Evolutionary conservation across 148 eudicot species (phyloP).

Genomic region (Nyssa sinensis): DNA sequence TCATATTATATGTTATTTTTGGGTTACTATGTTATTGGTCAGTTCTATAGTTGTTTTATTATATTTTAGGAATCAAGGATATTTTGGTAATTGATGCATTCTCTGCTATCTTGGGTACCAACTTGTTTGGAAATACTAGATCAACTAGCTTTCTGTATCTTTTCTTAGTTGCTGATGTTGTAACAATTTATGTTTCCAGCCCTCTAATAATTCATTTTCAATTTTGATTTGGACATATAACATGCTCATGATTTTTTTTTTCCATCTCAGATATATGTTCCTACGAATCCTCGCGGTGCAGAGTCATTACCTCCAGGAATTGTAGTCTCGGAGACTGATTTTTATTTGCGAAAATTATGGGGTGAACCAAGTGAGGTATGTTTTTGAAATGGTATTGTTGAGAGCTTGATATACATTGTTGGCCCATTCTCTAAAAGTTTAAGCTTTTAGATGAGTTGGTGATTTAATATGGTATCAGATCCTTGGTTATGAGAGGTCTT

Average conservation of each 20-base stretch:
- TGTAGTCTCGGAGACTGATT: constrained; percentile 77
- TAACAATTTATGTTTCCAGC: neutral
- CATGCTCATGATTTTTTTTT: neutral
- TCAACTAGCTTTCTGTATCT: neutral
- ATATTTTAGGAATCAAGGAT: no score
- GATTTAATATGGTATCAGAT: no score
- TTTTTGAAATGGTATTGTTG: constrained; percentile 10
- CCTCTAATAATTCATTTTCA: neutral
- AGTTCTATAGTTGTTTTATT: no score
- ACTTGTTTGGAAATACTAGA: neutral
- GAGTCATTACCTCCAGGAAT: constrained; percentile 96
- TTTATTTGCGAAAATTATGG: constrained; percentile 89
- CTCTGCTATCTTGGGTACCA: neutral
- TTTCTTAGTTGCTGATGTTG: neutral
- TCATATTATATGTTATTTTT: no score
- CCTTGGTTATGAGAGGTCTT: no score
- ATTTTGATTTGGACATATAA: neutral
- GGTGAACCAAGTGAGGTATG: constrained; percentile 91
- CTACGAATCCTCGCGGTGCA: constrained; percentile 94
- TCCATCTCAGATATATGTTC: constrained; percentile 69
- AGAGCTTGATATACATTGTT: no score
- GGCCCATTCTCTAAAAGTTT: no score
- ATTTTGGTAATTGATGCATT: neutral
- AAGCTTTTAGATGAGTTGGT: no score
- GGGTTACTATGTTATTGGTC: no score